A percentile compares a stretch with the other conserved stretches of the same genome.
phyloP scores from a whole-genome alignment of 768 basidiomycete genomes.

The Serendipita sp. region DNA sequence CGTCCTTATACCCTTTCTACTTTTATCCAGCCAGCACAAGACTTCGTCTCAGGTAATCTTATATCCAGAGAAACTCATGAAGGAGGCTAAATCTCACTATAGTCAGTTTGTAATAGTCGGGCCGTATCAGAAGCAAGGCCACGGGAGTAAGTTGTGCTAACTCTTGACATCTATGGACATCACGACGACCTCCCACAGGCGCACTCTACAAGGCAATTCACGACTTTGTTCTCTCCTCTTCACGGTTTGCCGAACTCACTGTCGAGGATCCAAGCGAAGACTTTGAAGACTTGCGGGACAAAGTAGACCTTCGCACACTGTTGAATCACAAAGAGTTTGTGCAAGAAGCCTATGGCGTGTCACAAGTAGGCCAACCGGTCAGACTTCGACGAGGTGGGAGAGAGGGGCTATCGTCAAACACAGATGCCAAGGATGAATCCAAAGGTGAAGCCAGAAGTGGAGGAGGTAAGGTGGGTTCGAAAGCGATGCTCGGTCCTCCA shows the following conservation, averaged over 20 bases:
- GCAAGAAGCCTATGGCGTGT: slow-evolving; percentile 35
- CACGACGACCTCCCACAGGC: slow-evolving; percentile 28
- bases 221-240: slow-evolving; percentile 46
- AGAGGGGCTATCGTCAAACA: background rate
- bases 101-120: slow-evolving; percentile 91
- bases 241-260: slow-evolving; percentile 74
- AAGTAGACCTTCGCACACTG: slow-evolving; percentile 73
- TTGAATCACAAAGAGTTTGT: slow-evolving; percentile 48
- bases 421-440: background rate
- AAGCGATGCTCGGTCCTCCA: slow-evolving; percentile 54
- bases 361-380: background rate
- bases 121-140: slow-evolving; percentile 76
- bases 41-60: slow-evolving; percentile 60
- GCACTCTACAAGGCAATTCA: slow-evolving; percentile 79
- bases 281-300: slow-evolving; percentile 90
- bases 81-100: background rate
- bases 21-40: slow-evolving; percentile 85
- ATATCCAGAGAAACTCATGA: background rate
- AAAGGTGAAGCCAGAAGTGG: slow-evolving; percentile 28
- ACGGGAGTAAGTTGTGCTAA: slow-evolving; percentile 52
- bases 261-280: slow-evolving; percentile 97
- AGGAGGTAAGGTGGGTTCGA: slow-evolving; percentile 25
- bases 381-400: background rate
- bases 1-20: slow-evolving; percentile 89
- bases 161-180: background rate